Evolutionary conservation across 345 rosid species (phyloP).

Genomic region (Gossypium sturtianum): DNA sequence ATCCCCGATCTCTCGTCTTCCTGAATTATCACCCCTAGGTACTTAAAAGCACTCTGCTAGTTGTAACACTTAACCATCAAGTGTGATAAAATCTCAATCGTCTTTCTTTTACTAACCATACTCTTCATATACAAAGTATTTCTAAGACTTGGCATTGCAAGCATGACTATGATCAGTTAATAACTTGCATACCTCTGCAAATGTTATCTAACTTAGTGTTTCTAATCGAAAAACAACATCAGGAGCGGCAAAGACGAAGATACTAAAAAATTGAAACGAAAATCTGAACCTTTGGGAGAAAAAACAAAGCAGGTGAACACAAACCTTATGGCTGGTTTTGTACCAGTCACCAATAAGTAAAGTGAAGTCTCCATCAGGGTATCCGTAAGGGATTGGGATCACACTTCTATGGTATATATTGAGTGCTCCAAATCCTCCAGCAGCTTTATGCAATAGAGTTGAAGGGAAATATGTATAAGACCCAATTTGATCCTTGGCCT

Average conservation of each 20-base stretch:
- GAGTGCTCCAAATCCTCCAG: constrained; percentile 78
- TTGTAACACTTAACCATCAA: background rate
- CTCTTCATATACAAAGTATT: too few relatives aligned
- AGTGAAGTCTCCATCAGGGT: constrained; percentile 65
- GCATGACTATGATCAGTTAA: too few relatives aligned
- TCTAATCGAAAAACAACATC: background rate
- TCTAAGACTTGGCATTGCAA: too few relatives aligned
- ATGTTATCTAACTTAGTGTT: background rate
- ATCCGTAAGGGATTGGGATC: constrained; percentile 65
- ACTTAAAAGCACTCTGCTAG: background rate
- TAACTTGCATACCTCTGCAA: background rate
- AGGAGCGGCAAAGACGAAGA: background rate
- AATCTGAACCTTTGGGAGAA: background rate
- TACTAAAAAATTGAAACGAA: background rate
- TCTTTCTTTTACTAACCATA: too few relatives aligned
- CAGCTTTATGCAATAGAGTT: constrained; percentile 72
- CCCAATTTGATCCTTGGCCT: constrained; percentile 91
- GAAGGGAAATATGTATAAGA: constrained; percentile 74
- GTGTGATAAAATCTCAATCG: background rate
- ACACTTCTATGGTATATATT: constrained; percentile 53
- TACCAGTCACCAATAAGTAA: constrained; percentile 82
- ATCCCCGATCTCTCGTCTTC: too few relatives aligned
- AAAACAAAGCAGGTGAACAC: background rate
- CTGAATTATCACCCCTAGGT: too few relatives aligned
- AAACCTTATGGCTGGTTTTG: constrained; percentile 70